Base-by-base conservation (phyloP, 2,329 filamentous ascomycete species). In the Xylaria sp. region DNA sequence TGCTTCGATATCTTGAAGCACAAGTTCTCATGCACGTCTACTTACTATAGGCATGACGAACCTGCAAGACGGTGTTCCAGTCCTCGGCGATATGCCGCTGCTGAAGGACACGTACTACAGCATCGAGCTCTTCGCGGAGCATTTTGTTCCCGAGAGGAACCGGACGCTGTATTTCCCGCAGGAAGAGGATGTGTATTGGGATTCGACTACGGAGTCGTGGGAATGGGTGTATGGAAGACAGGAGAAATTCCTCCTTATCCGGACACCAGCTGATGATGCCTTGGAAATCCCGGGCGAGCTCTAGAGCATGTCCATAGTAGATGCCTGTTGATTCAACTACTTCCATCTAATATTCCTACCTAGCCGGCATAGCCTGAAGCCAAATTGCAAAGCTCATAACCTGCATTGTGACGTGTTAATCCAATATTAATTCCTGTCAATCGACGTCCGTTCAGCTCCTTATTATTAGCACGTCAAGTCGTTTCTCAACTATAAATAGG, bases 171-270 rank as follows among this genome's bases (percentile, higher is more conserved):
- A 78, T n/a, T 86, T 86, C 54, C 82, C 83, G 2, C 79, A 83
- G 44, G 84, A 86, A 69, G 84, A 86, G 69, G 84, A 86, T 70
- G 81, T 85, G n/a, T 84, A 81, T 71, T 84, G 82, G 80, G 78
- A 80, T 62, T 77, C 78, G n/a, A 72, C 75, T 32, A 77, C 76
- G 16, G 74, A 77, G 21, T 74, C 75, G 1, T 86, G 83, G 81
- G 79, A 84, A 27, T 86, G 84, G 84, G 84, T 85, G 1, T 84
- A 82, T 66, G 84, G 81, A 8, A 78, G 82, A 60, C 84, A 86
- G 75, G 81, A 84, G 61, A 75, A 79, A 63, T 83, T 84, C 66
- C 81, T 84, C 63, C 69, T 83, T 5, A 69, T 83, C 23, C 73
- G 55, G 50, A 76, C 72, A 16, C 72, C 74, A 18, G 69, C 60